These are phyloP conservation scores for Sphaerulina populicola DNA, from an alignment of 2,329 filamentous ascomycete species.

Conservation along the genomic window DNA sequence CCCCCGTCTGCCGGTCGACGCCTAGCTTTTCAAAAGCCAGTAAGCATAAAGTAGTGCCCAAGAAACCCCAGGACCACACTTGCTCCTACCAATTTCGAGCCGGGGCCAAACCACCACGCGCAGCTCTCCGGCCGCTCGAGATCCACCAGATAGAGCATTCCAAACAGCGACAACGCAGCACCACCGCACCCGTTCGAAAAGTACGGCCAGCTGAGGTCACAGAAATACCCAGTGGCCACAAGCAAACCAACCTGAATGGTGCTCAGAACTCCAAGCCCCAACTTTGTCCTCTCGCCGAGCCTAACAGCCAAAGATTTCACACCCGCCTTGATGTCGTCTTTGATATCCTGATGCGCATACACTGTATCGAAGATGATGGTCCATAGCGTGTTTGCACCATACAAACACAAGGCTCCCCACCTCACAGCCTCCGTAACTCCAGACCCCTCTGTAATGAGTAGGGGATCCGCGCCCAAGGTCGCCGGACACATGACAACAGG, in stretches of 20 bases:
- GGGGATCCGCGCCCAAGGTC: constrained; percentile 6
- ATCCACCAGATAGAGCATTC: constrained; percentile 8
- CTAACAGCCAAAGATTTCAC: constrained; percentile 14
- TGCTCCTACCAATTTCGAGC: constrained; percentile 11
- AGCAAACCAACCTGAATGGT: constrained; percentile 10
- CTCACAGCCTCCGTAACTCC: neutral
- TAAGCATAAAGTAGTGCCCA: constrained; percentile 7
- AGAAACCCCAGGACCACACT: constrained; percentile 10
- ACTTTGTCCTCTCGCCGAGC: constrained; percentile 10
- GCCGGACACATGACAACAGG: constrained; percentile 14
- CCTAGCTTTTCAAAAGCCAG: neutral
- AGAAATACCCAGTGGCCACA: constrained; percentile 6
- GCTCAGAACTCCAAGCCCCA: constrained; percentile 8
- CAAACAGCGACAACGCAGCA: constrained; percentile 8
- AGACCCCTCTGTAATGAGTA: neutral
- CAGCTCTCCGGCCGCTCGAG: constrained; percentile 8
- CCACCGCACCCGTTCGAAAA: constrained; percentile 8
- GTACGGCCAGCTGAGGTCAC: constrained; percentile 7
- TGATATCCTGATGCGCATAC: constrained; percentile 15
- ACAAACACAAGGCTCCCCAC: constrained; percentile 6
- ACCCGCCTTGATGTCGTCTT: constrained; percentile 15
- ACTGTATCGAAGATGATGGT: constrained; percentile 15
- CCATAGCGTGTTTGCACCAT: constrained; percentile 10
- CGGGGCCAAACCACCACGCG: constrained; percentile 16
- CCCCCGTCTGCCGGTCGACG: too few species aligned